Base-by-base conservation (phyloP, 805 yeast species). In the Cyberlindnera euphorbiae region DNA sequence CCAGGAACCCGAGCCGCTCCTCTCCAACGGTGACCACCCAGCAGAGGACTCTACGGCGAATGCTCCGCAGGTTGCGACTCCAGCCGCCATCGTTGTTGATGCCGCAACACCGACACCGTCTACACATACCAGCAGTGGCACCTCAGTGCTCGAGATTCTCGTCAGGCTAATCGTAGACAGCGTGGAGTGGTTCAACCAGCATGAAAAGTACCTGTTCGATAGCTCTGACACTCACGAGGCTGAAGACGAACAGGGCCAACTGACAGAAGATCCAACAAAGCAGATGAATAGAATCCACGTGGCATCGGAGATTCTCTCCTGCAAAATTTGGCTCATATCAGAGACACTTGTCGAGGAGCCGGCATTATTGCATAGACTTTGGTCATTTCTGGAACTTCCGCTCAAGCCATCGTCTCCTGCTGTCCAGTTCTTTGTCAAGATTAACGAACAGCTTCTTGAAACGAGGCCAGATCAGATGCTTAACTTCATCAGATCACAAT, bases 251-350 rank as follows among this genome's bases (percentile, higher is more conserved):
- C 41, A 50, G 4, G 50, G 44, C 2, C 10, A 17, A 6, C 41
- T 39, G 12, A 36, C 36, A 8, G 51, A 49, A 43, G 56, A 41
- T 43, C 32, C 39, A 36, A 41, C 35, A 28, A 42, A 26, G 38
- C 49, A 39, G 41, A 41, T 41, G 34, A 55, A 55, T 33, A 44
- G 66, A 39, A 71, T 81, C 4, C 78, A 75, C 41, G 62, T 76
- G 36, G 84, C 94, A 2, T 82, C 96, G 0, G 97, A 90, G 53
- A 82, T 93, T 14, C 69, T 93, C 33, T 76, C 89, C 13, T 81
- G 87, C 12, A 96, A 90, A 55, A 87, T 86, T 13, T 88, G 97
- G 96, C 77, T 93, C 3, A 68, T 93, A 23, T 82, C 93, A 3
- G 96, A 93, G 53, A 77, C 94, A 1, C 75, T 93, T 34, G 82